These are phyloP conservation scores for Cladophialophora exuberans DNA, from an alignment of 2,329 filamentous ascomycete species.

Conservation along the genomic window DNA sequence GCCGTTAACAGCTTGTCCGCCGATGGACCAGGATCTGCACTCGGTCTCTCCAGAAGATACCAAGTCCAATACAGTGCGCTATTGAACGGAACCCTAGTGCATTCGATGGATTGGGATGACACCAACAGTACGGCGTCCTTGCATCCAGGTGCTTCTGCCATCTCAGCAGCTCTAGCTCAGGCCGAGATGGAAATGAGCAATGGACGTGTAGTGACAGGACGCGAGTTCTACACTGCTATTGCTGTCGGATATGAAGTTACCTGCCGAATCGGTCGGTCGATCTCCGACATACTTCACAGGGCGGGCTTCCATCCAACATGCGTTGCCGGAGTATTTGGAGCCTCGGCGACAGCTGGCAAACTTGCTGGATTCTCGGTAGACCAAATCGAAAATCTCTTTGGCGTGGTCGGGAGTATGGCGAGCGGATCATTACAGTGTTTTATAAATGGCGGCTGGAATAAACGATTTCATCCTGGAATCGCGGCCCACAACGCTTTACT, in stretches of 20 bases:
- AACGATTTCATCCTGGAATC: slow-evolving; percentile 42
- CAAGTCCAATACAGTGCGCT: slow-evolving; percentile 43
- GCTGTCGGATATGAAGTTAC: slow-evolving; percentile 38
- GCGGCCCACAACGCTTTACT: slow-evolving; percentile 42
- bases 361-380: slow-evolving; percentile 32
- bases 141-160: slow-evolving; percentile 45
- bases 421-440: slow-evolving; percentile 42
- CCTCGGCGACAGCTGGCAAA: slow-evolving; percentile 36
- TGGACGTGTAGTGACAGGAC: slow-evolving; percentile 11
- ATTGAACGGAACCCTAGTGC: slow-evolving; percentile 47
- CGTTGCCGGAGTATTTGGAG: slow-evolving; percentile 41
- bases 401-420: slow-evolving; percentile 40
- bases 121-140: slow-evolving; percentile 45
- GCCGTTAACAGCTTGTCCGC: slow-evolving; percentile 10
- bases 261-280: slow-evolving; percentile 38
- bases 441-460: slow-evolving; percentile 42
- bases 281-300: slow-evolving; percentile 37
- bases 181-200: slow-evolving; percentile 32
- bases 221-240: slow-evolving; percentile 19
- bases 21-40: slow-evolving; percentile 4
- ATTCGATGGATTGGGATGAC: slow-evolving; percentile 51
- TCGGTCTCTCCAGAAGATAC: slow-evolving; percentile 6
- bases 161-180: slow-evolving; percentile 34
- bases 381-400: slow-evolving; percentile 38
- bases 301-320: slow-evolving; percentile 41